phyloP scores from a whole-genome alignment of 768 basidiomycete species.

The Serendipita sp. region DNA sequence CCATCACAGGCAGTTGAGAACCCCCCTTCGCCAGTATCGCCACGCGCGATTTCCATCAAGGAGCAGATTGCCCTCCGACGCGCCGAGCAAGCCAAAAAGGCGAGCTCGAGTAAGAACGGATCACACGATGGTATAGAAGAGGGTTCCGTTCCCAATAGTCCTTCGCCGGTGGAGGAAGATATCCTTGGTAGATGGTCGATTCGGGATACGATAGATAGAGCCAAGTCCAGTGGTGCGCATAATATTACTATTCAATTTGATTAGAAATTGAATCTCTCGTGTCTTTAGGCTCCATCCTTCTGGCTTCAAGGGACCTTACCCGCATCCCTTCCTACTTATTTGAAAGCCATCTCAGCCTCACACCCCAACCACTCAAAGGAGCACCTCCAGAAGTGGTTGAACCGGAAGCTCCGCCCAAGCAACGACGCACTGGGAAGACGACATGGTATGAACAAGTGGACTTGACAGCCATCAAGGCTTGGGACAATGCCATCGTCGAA shows the following conservation, averaged over 20 bases:
- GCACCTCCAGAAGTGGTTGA: constrained; percentile 41
- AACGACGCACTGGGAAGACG: constrained; percentile 26
- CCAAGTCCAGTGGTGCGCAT: constrained; percentile 53
- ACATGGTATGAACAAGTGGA: constrained; percentile 78
- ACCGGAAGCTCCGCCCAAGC: constrained; percentile 18
- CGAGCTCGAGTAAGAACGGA: constrained; percentile 21
- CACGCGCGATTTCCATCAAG: constrained; percentile 36
- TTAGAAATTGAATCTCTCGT: not conserved
- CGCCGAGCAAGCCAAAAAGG: constrained; percentile 56
- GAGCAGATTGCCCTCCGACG: constrained; percentile 68
- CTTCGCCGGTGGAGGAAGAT: constrained; percentile 28
- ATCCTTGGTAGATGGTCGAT: constrained; percentile 50
- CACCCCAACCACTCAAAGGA: constrained; percentile 49
- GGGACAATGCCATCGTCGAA: constrained; percentile 66
- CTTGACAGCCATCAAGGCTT: constrained; percentile 55
- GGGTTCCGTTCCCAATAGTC: constrained; percentile 22
- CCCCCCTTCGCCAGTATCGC: constrained; percentile 1
- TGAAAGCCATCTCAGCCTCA: constrained; percentile 64
- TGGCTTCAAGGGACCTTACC: constrained; percentile 38
- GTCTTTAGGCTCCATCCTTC: constrained; percentile 23
- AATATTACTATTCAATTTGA: constrained; percentile 10
- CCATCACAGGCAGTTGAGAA: not conserved
- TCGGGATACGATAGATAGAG: constrained; percentile 62
- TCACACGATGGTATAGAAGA: constrained; percentile 34
- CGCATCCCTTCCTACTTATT: constrained; percentile 67